Percentiles rank a stretch among this genome's conserved stretches.
phyloP scores from a whole-genome alignment of 352 stramenopile genomes.

The Phytophthora syringae region DNA sequence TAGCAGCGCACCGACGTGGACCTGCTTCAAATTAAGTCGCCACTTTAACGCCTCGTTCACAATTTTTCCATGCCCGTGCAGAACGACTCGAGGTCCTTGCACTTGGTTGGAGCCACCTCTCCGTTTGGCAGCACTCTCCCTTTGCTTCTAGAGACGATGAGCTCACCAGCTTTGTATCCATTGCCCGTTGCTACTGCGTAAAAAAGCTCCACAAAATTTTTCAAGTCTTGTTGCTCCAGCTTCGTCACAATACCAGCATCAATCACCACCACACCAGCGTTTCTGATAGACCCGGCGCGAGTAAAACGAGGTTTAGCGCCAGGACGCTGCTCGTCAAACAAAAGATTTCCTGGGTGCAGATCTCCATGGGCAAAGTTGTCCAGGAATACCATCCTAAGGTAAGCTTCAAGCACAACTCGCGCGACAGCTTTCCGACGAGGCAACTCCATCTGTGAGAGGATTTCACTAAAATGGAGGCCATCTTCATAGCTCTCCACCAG shows the following conservation, averaged over 20 bases:
- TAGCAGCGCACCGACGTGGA: slow-evolving; percentile 77
- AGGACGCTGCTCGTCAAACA: slow-evolving; percentile 22
- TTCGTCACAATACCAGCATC: slow-evolving; percentile 88
- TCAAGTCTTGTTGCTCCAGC: slow-evolving; percentile 74
- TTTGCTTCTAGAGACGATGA: slow-evolving; percentile 79
- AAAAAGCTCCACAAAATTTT: slow-evolving; percentile 90
- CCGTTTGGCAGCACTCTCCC: slow-evolving; percentile 37
- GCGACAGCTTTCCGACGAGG: slow-evolving; percentile 70
- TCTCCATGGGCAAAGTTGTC: slow-evolving; percentile 96
- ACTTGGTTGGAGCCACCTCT: slow-evolving; percentile 43
- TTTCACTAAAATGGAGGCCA: slow-evolving; percentile 77
- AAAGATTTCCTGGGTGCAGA: slow-evolving; percentile 84
- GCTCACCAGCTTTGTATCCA: slow-evolving; percentile 76
- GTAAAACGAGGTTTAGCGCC: slow-evolving; percentile 17
- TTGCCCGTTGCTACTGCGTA: slow-evolving; percentile 82
- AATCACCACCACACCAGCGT: slow-evolving; percentile 71
- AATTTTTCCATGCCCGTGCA: slow-evolving; percentile 76
- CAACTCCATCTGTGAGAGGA: slow-evolving; percentile 52
- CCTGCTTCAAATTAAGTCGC: slow-evolving; percentile 72
- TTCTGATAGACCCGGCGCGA: slow-evolving; percentile 29
- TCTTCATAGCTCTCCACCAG: slow-evolving; percentile 93
- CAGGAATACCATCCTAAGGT: slow-evolving; percentile 95
- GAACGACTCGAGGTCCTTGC: slow-evolving; percentile 77
- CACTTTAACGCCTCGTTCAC: slow-evolving; percentile 69
- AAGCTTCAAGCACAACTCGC: slow-evolving; percentile 84